Evolutionary conservation across 306 rosid genomes (phyloP), one percentile per base, ranked within the genome.

Genomic region (Pyrus betulifolia): DNA sequence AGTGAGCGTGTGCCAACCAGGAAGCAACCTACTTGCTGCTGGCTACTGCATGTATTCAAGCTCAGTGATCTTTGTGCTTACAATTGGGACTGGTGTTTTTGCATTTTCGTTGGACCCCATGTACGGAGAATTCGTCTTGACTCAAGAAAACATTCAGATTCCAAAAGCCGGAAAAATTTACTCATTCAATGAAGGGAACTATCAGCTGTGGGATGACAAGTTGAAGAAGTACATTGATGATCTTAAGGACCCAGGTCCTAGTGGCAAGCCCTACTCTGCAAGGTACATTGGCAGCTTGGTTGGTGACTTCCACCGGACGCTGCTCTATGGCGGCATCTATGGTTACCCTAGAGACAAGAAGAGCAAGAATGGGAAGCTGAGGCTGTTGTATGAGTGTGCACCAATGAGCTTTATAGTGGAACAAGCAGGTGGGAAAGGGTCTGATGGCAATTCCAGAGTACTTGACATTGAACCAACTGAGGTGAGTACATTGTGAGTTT

Each of bases 41-140:
- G 99, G 99, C 44, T 96, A 96, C 86, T 96, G 99, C 93, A 92
- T 96, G 98, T 92, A 96, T 70, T 96, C 99, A 0, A 96, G 99
- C 85, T 96, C 99, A 15, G 35, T 96, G 15, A 92, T 96, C 82
- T 96, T 96, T 67, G 98, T 92, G 59, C 86, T 96, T 38, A 92
- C 99, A 30, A 69, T 96, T 19, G 99, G 99, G 58, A 81, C 85
- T 4, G 99, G 99, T 28, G 99, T 96, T 0, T 96, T 87, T 76
- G 87, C 84, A 13, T 96, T 96, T 65, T 80, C 93, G 17, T 72
- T 96, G 82, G 99, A 96, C 67, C 99, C 99, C 0, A 85, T 91
- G 91, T 96, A 92, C 52, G 98, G 99, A 0, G 99, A 96, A 70
- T 92, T 96, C 5, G 93, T 96, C 25, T 72, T 96, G 78, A 96